phyloP scores from a whole-genome alignment of 306 rosid species.

The Amphicarpaea edgeworthii region DNA sequence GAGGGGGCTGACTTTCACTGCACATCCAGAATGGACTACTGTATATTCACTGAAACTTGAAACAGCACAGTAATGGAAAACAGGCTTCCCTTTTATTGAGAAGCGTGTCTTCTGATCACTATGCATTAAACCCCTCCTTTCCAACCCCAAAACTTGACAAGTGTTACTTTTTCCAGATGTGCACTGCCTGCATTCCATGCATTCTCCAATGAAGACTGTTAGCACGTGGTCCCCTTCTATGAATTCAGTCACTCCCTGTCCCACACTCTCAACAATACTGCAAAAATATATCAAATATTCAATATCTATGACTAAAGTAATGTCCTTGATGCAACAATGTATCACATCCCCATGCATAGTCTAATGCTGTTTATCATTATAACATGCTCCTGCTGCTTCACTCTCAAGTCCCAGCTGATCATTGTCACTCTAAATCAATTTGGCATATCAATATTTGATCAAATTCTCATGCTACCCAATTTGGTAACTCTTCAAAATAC shows the following conservation, averaged over 20 bases:
- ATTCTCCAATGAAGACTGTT: constrained; percentile 93
- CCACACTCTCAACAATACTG: constrained; percentile 97
- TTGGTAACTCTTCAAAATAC: background rate
- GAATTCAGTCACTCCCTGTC: constrained; percentile 84
- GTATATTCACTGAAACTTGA: constrained; percentile 96
- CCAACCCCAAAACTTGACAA: constrained; percentile 87
- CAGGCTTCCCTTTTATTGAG: constrained; percentile 77
- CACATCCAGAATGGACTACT: constrained; percentile 96
- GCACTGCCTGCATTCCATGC: constrained; percentile 76
- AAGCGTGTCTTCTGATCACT: constrained; percentile 93
- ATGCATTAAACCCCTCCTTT: constrained; percentile 90
- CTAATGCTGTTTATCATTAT: constrained; percentile 1
- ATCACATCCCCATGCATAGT: constrained; percentile 15
- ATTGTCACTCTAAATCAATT: constrained; percentile 14
- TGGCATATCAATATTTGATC: background rate
- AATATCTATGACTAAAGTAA: constrained; percentile 8
- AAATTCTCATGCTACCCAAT: constrained; percentile 8
- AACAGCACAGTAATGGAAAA: constrained; percentile 94
- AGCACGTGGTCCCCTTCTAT: constrained; percentile 86
- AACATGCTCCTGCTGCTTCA: too few species aligned
- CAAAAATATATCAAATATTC: constrained; percentile 41
- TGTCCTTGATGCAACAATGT: constrained; percentile 12
- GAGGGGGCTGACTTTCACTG: constrained; percentile 72
- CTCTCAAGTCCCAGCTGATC: constrained; percentile 13
- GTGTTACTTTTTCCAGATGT: constrained; percentile 82